A percentile compares a stretch with the other conserved stretches of the same genome.
phyloP scores from a whole-genome alignment of 2,329 filamentous ascomycete species.

The Madurella fahalii region DNA sequence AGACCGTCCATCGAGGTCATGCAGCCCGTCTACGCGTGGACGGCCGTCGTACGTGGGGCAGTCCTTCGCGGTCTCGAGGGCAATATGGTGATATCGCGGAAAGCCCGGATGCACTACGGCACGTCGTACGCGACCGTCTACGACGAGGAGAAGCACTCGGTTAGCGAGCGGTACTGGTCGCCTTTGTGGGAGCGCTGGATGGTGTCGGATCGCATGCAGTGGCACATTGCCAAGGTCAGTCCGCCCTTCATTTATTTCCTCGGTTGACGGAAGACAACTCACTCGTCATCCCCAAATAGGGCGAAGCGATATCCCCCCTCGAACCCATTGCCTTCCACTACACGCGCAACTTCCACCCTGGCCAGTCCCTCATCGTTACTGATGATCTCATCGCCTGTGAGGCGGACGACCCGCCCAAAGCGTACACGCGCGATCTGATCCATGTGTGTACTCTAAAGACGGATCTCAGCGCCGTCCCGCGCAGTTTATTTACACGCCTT shows the following conservation, averaged over 20 bases:
- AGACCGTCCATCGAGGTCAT: slow-evolving; percentile 66
- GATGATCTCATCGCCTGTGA: slow-evolving; percentile 78
- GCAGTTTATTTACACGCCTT: slow-evolving; percentile 67
- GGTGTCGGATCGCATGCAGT: slow-evolving; percentile 79
- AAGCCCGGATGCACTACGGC: slow-evolving; percentile 73
- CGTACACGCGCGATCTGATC: slow-evolving; percentile 58
- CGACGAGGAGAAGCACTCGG: slow-evolving; percentile 68
- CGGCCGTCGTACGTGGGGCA: slow-evolving; percentile 72
- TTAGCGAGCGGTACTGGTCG: slow-evolving; percentile 73
- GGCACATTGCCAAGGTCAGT: slow-evolving; percentile 73
- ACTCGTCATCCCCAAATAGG: slow-evolving; percentile 40
- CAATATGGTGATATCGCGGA: slow-evolving; percentile 71
- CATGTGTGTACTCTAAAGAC: slow-evolving; percentile 79
- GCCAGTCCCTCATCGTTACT: slow-evolving; percentile 71
- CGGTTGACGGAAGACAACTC: background rate
- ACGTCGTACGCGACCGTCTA: slow-evolving; percentile 79
- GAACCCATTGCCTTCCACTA: slow-evolving; percentile 78
- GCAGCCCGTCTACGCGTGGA: slow-evolving; percentile 80
- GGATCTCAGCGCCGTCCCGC: slow-evolving; percentile 70
- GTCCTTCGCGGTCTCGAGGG: slow-evolving; percentile 72
- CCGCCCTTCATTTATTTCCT: background rate
- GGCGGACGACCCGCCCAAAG: slow-evolving; percentile 59
- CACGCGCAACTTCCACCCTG: slow-evolving; percentile 76
- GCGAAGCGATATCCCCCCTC: slow-evolving; percentile 69
- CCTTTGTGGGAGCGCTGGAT: slow-evolving; percentile 79